phyloP scores from a whole-genome alignment of 495 filamentous ascomycete species.

The Penicillium desertorum region DNA sequence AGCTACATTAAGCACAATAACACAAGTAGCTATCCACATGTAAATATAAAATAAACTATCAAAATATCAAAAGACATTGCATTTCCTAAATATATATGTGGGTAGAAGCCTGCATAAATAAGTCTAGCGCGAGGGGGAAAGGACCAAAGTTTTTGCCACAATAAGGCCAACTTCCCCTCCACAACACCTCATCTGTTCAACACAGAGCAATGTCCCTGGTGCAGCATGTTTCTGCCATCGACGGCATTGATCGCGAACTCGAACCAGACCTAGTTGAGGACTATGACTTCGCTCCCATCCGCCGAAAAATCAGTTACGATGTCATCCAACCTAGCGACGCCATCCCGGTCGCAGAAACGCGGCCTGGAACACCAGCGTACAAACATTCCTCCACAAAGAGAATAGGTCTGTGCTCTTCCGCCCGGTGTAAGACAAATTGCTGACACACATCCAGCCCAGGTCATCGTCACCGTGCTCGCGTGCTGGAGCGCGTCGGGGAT shows the following conservation, averaged over 20 bases:
- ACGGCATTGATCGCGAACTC: slow-evolving; percentile 41
- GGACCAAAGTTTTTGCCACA: background rate
- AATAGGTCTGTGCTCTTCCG: slow-evolving; percentile 36
- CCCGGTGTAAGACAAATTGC: slow-evolving; percentile 3
- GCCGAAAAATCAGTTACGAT: slow-evolving; percentile 37
- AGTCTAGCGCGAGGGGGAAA: background rate
- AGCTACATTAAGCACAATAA: too few species aligned
- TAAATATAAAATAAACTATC: background rate
- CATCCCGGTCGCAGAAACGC: slow-evolving; percentile 23
- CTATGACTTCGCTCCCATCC: slow-evolving; percentile 14
- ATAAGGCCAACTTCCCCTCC: background rate
- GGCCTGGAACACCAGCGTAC: slow-evolving; percentile 41
- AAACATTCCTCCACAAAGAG: slow-evolving; percentile 55
- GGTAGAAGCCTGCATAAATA: background rate
- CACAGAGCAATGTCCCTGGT: slow-evolving; percentile 41
- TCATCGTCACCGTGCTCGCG: slow-evolving; percentile 56
- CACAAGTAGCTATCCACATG: background rate
- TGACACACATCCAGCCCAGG: slow-evolving; percentile 49
- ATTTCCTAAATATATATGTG: background rate
- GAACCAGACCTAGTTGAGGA: slow-evolving; percentile 22
- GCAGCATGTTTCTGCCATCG: slow-evolving; percentile 42
- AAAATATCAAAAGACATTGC: background rate
- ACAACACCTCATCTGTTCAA: slow-evolving; percentile 15
- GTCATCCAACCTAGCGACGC: slow-evolving; percentile 21
- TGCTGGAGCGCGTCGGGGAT: slow-evolving; percentile 67